These are phyloP conservation scores for Tolypocladium nubicola DNA, from an alignment of 2,329 filamentous ascomycete genomes.

Conservation along the genomic window DNA sequence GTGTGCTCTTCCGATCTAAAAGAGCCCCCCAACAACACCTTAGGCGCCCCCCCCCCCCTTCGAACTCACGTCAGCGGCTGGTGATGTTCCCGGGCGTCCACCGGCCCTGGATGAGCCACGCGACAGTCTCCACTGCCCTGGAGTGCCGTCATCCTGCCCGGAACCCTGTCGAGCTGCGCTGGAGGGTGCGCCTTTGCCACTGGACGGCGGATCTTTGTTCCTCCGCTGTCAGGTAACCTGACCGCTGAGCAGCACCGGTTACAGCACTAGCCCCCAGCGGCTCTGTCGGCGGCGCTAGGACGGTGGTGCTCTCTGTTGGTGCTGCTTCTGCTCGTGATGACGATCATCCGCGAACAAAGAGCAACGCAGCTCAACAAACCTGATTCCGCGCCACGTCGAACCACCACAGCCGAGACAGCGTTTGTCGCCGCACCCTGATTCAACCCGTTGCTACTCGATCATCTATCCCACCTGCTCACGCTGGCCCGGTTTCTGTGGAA, in stretches of 20 bases:
- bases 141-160: background rate
- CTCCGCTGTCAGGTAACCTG: background rate
- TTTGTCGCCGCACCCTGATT: background rate
- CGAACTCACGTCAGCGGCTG: background rate
- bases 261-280: background rate
- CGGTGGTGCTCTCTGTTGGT: background rate
- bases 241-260: background rate
- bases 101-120: background rate
- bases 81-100: background rate
- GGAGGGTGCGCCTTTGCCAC: background rate
- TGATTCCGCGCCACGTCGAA: background rate
- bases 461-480: conserved; percentile 14
- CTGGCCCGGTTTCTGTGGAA: conserved; percentile 43
- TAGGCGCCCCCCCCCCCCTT: too few species aligned
- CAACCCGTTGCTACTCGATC: background rate
- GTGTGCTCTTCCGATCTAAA: too few species aligned
- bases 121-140: background rate
- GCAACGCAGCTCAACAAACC: background rate
- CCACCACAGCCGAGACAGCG: background rate
- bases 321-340: background rate
- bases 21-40: background rate
- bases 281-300: background rate
- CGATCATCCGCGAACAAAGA: background rate
- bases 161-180: too few species aligned
- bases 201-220: background rate